Percentiles rank a stretch among this genome's conserved stretches.
Conservation (phyloP, 2,329 filamentous ascomycete genomes). For the Cytospora piceae region DNA sequence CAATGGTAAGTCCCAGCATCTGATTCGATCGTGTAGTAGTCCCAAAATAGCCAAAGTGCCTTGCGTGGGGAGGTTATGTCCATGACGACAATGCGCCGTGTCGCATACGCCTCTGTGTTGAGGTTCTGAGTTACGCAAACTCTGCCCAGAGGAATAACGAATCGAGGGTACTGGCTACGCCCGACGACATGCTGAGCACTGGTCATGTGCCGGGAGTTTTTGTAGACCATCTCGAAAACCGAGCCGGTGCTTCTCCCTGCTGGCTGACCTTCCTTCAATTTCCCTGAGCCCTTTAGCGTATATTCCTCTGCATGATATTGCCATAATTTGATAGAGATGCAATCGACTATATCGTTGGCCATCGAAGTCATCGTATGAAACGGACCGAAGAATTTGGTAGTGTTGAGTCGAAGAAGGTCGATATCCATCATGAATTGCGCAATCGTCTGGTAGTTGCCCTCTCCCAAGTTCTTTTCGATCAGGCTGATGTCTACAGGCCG, state of each 20-base stretch:
- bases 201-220: not conserved
- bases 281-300: no score
- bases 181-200: not conserved
- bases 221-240: constrained; percentile 4
- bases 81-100: constrained; percentile 10
- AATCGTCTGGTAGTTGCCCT: not conserved
- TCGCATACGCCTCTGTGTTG: not conserved
- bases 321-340: no score
- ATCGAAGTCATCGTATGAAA: not conserved
- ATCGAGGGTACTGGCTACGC: not conserved
- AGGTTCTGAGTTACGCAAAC: not conserved
- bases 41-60: constrained; percentile 5
- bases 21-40: not conserved
- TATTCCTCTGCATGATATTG: no score
- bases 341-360: not conserved
- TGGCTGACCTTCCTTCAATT: no score
- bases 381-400: not conserved
- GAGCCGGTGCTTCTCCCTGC: not conserved
- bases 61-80: constrained; percentile 1
- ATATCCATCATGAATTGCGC: not conserved
- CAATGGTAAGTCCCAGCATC: not conserved
- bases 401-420: constrained; percentile 14
- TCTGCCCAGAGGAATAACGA: constrained; percentile 22
- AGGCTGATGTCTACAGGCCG: constrained; percentile 12
- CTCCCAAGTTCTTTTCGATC: not conserved